Evolutionary conservation across 1,284 basidiomycete genomes (phyloP).

Genomic region (Microbotryum violaceum): DNA sequence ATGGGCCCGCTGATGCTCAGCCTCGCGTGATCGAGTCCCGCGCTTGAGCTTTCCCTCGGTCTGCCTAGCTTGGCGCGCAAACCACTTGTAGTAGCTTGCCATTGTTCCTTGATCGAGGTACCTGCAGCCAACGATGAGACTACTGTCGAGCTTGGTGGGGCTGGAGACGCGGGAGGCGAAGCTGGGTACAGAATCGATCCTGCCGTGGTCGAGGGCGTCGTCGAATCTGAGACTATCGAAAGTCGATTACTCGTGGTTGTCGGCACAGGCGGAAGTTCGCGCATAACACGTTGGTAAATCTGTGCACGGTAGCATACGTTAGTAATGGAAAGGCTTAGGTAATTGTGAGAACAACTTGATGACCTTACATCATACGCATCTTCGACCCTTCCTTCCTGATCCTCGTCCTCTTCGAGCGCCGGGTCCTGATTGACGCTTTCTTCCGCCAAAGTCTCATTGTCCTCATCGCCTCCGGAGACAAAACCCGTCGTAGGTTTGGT

Average conservation of each 20-base stretch:
- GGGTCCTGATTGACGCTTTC: conserved; percentile 39
- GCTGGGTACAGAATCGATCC: background rate
- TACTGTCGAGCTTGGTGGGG: background rate
- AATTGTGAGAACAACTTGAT: background rate
- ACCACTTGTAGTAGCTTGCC: conserved; percentile 9
- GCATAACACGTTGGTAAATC: conserved; percentile 30
- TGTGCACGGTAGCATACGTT: background rate
- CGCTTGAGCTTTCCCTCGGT: background rate
- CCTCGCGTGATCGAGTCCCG: conserved; percentile 36
- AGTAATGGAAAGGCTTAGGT: too few relatives aligned
- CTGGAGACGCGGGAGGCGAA: conserved; percentile 5
- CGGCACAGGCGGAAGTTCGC: conserved; percentile 12
- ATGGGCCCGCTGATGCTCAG: conserved; percentile 42
- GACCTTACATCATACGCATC: conserved; percentile 66
- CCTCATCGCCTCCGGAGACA: conserved; percentile 5
- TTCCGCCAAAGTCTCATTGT: conserved; percentile 37
- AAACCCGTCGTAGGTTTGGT: conserved; percentile 7
- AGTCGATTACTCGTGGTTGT: conserved; percentile 45
- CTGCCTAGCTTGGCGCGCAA: background rate
- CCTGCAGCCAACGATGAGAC: background rate
- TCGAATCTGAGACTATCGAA: conserved; percentile 51
- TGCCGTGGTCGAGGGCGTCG: conserved; percentile 2
- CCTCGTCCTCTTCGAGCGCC: conserved; percentile 35
- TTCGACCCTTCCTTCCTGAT: conserved; percentile 52
- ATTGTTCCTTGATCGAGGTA: conserved; percentile 16